phyloP scores from a whole-genome alignment of 495 filamentous ascomycete genomes.

The Xylaria telfairii region DNA sequence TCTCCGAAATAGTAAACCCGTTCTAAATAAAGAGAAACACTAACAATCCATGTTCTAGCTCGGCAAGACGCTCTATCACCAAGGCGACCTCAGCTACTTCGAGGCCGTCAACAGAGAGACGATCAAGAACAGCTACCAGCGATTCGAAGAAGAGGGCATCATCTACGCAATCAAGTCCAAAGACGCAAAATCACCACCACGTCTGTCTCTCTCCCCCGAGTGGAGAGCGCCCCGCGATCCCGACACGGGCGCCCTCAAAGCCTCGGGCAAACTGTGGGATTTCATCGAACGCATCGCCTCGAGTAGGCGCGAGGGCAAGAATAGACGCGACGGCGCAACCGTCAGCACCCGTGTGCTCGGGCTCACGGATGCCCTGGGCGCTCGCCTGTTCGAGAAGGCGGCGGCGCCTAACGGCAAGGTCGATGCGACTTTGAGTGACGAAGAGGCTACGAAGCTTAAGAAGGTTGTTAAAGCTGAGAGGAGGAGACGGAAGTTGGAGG shows the following conservation, averaged over 20 bases:
- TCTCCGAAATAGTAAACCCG: neutral
- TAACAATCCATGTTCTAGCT: slow-evolving; percentile 58
- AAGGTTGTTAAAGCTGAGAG: slow-evolving; percentile 45
- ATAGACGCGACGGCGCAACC: slow-evolving; percentile 87
- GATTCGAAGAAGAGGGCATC: slow-evolving; percentile 91
- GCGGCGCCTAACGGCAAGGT: slow-evolving; percentile 39
- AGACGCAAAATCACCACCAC: slow-evolving; percentile 61
- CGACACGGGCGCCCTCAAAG: slow-evolving; percentile 62
- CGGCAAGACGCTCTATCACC: slow-evolving; percentile 96
- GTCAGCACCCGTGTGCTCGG: slow-evolving; percentile 82
- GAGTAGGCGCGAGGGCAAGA: slow-evolving; percentile 89
- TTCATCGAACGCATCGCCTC: slow-evolving; percentile 87
- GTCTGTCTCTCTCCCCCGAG: slow-evolving; percentile 71
- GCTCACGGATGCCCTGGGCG: slow-evolving; percentile 68
- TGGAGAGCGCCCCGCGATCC: slow-evolving; percentile 77
- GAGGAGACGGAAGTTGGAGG: slow-evolving; percentile 49
- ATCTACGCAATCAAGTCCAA: slow-evolving; percentile 72
- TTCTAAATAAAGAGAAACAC: slow-evolving; percentile 13
- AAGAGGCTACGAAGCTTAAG: slow-evolving; percentile 48
- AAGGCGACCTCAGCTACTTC: slow-evolving; percentile 95
- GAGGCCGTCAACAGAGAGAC: slow-evolving; percentile 98
- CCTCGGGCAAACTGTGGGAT: slow-evolving; percentile 81
- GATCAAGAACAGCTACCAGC: slow-evolving; percentile 86
- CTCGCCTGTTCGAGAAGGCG: slow-evolving; percentile 54
- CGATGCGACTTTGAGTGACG: slow-evolving; percentile 44